Conservation (phyloP, 768 basidiomycete species). For the Xanthoconium purpureum region DNA sequence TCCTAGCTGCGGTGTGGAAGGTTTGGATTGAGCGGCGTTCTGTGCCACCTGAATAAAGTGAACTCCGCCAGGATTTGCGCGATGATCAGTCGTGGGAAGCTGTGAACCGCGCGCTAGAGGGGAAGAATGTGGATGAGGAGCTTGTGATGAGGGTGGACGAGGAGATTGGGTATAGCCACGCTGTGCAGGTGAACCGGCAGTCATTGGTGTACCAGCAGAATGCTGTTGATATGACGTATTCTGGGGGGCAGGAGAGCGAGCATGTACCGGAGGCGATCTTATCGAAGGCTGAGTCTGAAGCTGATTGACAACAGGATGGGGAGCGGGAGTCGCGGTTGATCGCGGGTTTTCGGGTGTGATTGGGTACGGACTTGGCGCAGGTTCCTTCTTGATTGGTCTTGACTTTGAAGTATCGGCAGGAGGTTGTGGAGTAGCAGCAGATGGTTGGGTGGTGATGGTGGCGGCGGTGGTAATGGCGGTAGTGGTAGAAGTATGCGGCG, state of each 20-base stretch:
- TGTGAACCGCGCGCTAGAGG: conserved; percentile 30
- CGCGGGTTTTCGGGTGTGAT: conserved; percentile 30
- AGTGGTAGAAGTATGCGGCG: conserved; percentile 23
- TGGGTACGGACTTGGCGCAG: conserved; percentile 24
- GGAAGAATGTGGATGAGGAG: conserved; percentile 29
- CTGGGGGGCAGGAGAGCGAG: conserved; percentile 26
- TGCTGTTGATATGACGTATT: conserved; percentile 24
- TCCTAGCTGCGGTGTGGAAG: conserved; percentile 29
- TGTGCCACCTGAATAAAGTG: conserved; percentile 30
- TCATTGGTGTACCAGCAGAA: conserved; percentile 16
- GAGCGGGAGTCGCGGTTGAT: conserved; percentile 31
- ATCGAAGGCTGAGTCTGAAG: conserved; percentile 29
- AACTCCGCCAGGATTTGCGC: conserved; percentile 17
- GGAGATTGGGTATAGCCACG: conserved; percentile 36
- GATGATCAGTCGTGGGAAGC: conserved; percentile 25
- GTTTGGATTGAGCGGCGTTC: conserved; percentile 23
- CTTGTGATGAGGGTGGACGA: conserved; percentile 33
- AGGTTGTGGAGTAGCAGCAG: conserved; percentile 31
- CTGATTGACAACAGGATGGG: conserved; percentile 33
- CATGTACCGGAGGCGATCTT: conserved; percentile 29
- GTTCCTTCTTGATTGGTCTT: conserved; percentile 29
- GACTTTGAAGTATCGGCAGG: conserved; percentile 22
- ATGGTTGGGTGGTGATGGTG: conserved; percentile 27
- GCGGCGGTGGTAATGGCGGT: too few relatives aligned
- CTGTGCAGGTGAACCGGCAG: conserved; percentile 29